Base-by-base conservation (phyloP, 2,329 filamentous ascomycete genomes). In the Colletotrichum echinochloae region DNA sequence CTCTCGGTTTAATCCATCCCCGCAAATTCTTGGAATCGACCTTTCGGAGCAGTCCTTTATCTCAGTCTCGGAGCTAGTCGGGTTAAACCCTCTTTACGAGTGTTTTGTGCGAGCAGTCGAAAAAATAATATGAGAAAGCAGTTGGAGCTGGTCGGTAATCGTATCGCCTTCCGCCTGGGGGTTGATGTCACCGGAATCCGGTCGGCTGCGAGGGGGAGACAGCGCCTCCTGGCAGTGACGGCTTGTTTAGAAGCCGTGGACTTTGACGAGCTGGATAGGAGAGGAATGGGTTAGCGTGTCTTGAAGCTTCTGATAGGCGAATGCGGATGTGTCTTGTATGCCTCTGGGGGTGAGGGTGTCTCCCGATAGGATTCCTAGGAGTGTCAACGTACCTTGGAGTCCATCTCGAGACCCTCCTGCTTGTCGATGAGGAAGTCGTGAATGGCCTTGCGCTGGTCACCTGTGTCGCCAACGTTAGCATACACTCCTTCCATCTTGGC, bases 381-480 rank as follows among this genome's bases (percentile, higher is more conserved):
- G 23, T n/a, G n/a, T 23, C 26, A 60, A 30, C 57, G 51, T 60
- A 72, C 72, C 89, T 96, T 95, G 81, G 90, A 88, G 85, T 96
- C 92, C 80, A 96, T 90, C 82, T 92, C 92, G 78, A 96, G 87
- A 78, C 94, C 93, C 81, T 93, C 91, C 83, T 94, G 92, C 88
- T 94, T 94, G 85, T 95, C 92, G 83, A 90, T 89, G 83, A 97
- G 89, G 86, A 97, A 97, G 80, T 96, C 93, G 83, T 94, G 92
- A 81, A 95, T 92, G 88, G 95, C 92, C 84, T 94, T 95, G 84
- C 94, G 94, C 87, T 97, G 94, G 83, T 97, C 94, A 79, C 94
- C 94, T 71, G 28, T 65, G 35, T 12, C n/a, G 16, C 20, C 12
- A 30, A 12, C 37, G 44, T 68, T 20, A 71, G 57, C 9, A 28